phyloP scores from a whole-genome alignment of 306 rosid species.

The Hylodesmum podocarpum region DNA sequence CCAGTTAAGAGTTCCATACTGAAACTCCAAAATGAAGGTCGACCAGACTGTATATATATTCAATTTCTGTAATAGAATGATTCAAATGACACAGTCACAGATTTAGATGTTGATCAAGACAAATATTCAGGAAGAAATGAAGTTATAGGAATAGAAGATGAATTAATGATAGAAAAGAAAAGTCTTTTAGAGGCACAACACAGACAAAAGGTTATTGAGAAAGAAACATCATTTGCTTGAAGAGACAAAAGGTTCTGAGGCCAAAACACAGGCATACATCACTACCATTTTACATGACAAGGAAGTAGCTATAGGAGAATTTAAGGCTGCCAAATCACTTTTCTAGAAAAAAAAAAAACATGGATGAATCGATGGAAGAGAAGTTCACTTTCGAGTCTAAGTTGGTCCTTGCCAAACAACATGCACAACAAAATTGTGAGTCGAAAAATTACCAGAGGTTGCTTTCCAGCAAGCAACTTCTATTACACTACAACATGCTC shows the following conservation, averaged over 20 bases:
- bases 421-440: slow-evolving; percentile 76
- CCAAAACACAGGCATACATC: slow-evolving; percentile 53
- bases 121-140: slow-evolving; percentile 41
- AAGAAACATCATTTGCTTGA: slow-evolving; percentile 66
- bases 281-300: slow-evolving; percentile 62
- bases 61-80: slow-evolving; percentile 53
- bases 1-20: slow-evolving; percentile 70
- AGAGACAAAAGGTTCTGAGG: slow-evolving; percentile 56
- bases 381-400: slow-evolving; percentile 62
- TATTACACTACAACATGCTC: slow-evolving; percentile 72
- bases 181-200: slow-evolving; percentile 55
- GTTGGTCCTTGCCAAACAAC: slow-evolving; percentile 70
- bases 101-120: slow-evolving; percentile 40
- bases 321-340: slow-evolving; percentile 63
- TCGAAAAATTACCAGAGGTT: slow-evolving; percentile 66
- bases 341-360: slow-evolving; percentile 55
- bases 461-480: slow-evolving; percentile 83
- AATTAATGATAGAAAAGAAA: slow-evolving; percentile 39
- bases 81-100: slow-evolving; percentile 44
- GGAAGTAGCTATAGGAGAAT: slow-evolving; percentile 59
- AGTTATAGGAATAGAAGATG: slow-evolving; percentile 37
- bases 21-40: slow-evolving; percentile 72
- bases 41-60: slow-evolving; percentile 36
- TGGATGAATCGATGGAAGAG: slow-evolving; percentile 61
- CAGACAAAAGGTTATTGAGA: slow-evolving; percentile 55